Base-by-base conservation (phyloP, 1,284 basidiomycete species). In the Trametes sp. region DNA sequence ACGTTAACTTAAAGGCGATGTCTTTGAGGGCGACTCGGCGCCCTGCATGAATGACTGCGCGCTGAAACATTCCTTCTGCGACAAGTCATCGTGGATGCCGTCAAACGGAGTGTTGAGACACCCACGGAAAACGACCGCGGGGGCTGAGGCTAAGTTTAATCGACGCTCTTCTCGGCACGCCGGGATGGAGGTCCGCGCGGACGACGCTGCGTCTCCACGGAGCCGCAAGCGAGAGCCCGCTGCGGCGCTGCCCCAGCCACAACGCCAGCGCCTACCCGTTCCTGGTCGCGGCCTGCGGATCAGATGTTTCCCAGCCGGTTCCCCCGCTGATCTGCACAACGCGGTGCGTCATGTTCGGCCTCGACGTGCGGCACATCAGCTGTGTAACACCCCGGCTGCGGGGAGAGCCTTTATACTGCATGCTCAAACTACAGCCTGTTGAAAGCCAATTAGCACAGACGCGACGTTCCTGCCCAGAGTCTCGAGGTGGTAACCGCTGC, bases 401-500 rank as follows among this genome's bases (percentile, higher is more conserved):
- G 42, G 53, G 19, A 44, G 16, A 45, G 38, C 24, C 29, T 45
- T 36, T 13, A 56, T 48, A 56, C 44, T 24, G 19, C 13, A 36
- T 52, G 50, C 50, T 46, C 16, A 56, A 51, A 53, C 46, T 23
- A 57, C 33, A 45, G 55, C 54, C 48, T 36, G 28, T 33, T 61
- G 36, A 42, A 75, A 75, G 1, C 72, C 71, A 14, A 68, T 59
- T 38, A 75, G 64, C 19, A 76, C 69, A 11, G 69, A 67, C 10
- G 69, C 56, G 31, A 76, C 72, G 48, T 75, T 75, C 41, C 54
- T 57, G 11, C 72, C 74, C 31, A 77, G 62, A 4, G 64, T 69
- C 29, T 67, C 65, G 46, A 76, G 56, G 57, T 72, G 62, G 49
- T 77, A 75, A n/a, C 74, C 75, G 19, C 75, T 77, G 51, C 44